Evolutionary conservation across 2,329 filamentous ascomycete species (phyloP).

Genomic region (Monilinia fructigena): DNA sequence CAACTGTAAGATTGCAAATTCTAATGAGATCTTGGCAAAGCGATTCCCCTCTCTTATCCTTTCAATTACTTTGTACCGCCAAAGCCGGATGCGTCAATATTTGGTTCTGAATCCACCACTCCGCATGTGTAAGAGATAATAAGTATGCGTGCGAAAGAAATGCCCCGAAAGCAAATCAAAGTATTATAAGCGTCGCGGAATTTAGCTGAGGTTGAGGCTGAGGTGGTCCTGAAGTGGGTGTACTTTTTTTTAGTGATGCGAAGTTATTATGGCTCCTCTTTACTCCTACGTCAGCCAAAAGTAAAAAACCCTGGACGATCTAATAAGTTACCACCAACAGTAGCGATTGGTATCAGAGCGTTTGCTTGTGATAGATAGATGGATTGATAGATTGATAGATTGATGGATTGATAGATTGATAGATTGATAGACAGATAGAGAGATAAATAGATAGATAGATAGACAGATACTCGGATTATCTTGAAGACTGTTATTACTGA

Average conservation of each 20-base stretch:
- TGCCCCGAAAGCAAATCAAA: not conserved
- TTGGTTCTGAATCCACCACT: not conserved
- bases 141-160: too few relatives aligned
- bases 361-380: slow-evolving; percentile 20
- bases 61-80: slow-evolving; percentile 8
- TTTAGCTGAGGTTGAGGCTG: not conserved
- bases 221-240: slow-evolving; percentile 9
- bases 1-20: slow-evolving; percentile 21
- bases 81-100: slow-evolving; percentile 18
- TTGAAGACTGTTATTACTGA: not conserved
- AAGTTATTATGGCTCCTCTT: slow-evolving; percentile 15
- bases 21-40: slow-evolving; percentile 16
- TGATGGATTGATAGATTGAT: too few relatives aligned
- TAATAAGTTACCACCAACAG: too few relatives aligned
- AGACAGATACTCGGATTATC: too few relatives aligned
- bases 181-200: not conserved
- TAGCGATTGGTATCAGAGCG: not conserved
- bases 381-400: too few relatives aligned
- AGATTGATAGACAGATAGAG: too few relatives aligned
- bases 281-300: slow-evolving; percentile 20
- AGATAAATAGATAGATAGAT: too few relatives aligned
- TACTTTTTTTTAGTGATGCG: slow-evolving; percentile 11
- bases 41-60: slow-evolving; percentile 16
- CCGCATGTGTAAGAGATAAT: not conserved
- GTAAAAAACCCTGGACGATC: slow-evolving; percentile 12